phyloP scores from a whole-genome alignment of 2,329 filamentous ascomycete species.

The Fusarium sp. region DNA sequence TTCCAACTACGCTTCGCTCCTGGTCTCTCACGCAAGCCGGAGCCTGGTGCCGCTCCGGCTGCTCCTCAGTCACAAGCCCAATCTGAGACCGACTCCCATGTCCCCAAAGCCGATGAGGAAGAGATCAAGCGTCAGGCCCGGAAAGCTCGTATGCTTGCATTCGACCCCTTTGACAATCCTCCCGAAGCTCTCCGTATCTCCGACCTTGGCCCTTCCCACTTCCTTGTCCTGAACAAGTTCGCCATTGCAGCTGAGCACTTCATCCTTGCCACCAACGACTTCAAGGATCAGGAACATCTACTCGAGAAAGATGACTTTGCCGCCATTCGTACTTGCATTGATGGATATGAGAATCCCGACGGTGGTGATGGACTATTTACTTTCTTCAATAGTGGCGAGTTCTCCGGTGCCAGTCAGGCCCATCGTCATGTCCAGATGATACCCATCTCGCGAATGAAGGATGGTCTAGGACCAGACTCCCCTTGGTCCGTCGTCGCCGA shows the following conservation, averaged over 20 bases:
- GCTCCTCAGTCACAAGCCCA: conserved; percentile 43
- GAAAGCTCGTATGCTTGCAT: background rate
- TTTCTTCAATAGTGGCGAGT: conserved; percentile 77
- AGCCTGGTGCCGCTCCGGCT: conserved; percentile 47
- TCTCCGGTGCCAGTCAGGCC: conserved; percentile 78
- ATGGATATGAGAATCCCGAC: conserved; percentile 58
- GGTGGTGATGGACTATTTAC: conserved; percentile 62
- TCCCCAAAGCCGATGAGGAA: background rate
- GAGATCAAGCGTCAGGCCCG: background rate
- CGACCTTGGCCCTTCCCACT: conserved; percentile 65
- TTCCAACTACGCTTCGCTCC: conserved; percentile 81
- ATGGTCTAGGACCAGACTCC: conserved; percentile 54
- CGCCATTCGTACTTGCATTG: conserved; percentile 71
- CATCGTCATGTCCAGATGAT: conserved; percentile 80
- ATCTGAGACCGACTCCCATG: conserved; percentile 64
- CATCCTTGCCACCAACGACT: conserved; percentile 74
- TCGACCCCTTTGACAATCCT: conserved; percentile 68
- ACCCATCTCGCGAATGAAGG: conserved; percentile 71
- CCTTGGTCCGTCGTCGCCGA: conserved; percentile 65
- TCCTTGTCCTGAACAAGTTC: conserved; percentile 80
- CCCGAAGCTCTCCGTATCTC: conserved; percentile 64
- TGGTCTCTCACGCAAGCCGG: conserved; percentile 75
- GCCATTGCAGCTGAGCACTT: conserved; percentile 78
- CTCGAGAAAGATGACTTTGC: conserved; percentile 71
- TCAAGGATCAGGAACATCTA: conserved; percentile 73